These are phyloP conservation scores for Starmerella scarabaei DNA, from an alignment of 805 yeast genomes.

Conservation along the genomic window DNA sequence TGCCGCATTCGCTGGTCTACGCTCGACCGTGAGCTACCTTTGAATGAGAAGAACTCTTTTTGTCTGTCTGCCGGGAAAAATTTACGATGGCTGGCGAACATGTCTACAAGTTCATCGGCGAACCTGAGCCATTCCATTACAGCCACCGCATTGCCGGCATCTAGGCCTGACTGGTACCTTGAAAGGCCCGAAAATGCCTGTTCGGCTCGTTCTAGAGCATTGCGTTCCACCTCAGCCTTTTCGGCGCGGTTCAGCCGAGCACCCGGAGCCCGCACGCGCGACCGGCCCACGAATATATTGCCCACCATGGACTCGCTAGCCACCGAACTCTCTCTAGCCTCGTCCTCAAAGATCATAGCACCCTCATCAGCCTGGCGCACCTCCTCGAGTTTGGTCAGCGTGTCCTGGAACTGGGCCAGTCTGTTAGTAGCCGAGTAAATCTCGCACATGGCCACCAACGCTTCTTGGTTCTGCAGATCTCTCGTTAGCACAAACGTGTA, in stretches of 20 bases:
- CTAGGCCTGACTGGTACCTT: constrained; percentile 39
- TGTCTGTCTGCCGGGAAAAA: constrained; percentile 70
- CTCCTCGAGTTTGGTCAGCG: constrained; percentile 8
- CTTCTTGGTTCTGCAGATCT: constrained; percentile 45
- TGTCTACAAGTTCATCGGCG: constrained; percentile 71
- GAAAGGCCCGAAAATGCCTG: constrained; percentile 33
- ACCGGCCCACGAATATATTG: constrained; percentile 6
- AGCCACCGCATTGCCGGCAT: constrained; percentile 44
- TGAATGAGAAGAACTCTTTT: constrained; percentile 25
- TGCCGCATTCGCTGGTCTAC: constrained; percentile 44
- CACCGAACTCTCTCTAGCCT: background rate
- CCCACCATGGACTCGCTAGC: constrained; percentile 1
- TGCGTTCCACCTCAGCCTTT: constrained; percentile 35
- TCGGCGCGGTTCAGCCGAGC: constrained; percentile 18
- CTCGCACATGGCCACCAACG: constrained; percentile 70
- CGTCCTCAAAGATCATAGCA: background rate
- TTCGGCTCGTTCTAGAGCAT: constrained; percentile 37
- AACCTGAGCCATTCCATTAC: constrained; percentile 68
- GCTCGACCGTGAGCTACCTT: constrained; percentile 31
- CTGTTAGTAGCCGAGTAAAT: constrained; percentile 39
- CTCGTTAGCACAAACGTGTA: constrained; percentile 20
- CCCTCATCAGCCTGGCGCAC: constrained; percentile 2
- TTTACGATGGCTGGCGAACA: constrained; percentile 61
- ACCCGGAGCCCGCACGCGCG: constrained; percentile 1
- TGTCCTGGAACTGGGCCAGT: constrained; percentile 22